Evolutionary conservation across 202 grass and related monocot genomes (phyloP).

Genomic region (Bolboschoenoplectus hybrid): DNA sequence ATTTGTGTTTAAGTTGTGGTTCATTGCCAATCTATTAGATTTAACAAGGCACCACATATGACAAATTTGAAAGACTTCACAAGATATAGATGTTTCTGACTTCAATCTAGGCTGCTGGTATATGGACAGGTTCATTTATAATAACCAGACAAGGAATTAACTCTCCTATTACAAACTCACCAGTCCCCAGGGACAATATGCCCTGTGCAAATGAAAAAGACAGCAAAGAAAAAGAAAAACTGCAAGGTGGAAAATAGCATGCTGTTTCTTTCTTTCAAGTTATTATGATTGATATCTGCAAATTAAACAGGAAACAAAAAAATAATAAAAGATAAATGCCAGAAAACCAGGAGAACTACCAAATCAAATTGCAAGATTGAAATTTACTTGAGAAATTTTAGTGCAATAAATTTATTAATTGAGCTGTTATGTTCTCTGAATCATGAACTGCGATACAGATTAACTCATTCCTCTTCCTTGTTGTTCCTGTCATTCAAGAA

Average conservation of each 20-base stretch:
- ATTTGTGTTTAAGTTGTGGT: not conserved
- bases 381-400: not conserved
- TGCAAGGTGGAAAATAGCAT: not conserved
- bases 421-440: not conserved
- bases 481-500: not conserved
- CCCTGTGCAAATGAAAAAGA: not conserved
- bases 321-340: not conserved
- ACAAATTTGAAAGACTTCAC: conserved; percentile 5
- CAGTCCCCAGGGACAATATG: not conserved
- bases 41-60: not conserved
- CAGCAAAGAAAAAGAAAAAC: not conserved
- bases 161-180: not conserved
- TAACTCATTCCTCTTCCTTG: not conserved
- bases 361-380: not conserved
- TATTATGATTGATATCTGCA: not conserved
- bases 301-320: not conserved
- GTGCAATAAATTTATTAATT: not conserved
- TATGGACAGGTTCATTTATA: not conserved
- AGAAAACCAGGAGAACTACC: not conserved
- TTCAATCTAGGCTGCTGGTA: conserved; percentile 2
- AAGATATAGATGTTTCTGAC: not conserved
- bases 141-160: not conserved
- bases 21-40: not conserved
- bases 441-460: not conserved
- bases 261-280: not conserved